These are phyloP conservation scores for Cordyceps cicadae DNA, from an alignment of 2,329 filamentous ascomycete species.

Conservation along the genomic window DNA sequence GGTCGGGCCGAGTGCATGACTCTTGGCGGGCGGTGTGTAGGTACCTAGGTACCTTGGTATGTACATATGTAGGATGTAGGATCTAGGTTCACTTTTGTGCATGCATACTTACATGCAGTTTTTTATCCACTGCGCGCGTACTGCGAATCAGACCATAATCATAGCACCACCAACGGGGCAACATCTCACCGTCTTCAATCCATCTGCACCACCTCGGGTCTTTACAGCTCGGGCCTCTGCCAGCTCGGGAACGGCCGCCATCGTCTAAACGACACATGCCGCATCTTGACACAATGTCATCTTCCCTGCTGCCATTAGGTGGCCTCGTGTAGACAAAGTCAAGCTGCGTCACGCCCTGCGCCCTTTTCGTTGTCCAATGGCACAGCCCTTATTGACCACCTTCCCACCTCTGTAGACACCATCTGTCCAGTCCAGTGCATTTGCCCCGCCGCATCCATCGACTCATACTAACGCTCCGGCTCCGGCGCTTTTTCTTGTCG, in stretches of 20 bases:
- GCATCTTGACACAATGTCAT: neutral
- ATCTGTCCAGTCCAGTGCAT: neutral
- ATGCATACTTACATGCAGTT: too few species aligned
- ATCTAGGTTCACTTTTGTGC: too few species aligned
- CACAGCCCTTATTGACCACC: constrained; percentile 1
- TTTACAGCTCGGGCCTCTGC: too few species aligned
- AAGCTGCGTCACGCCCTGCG: neutral
- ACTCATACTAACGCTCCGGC: constrained; percentile 6
- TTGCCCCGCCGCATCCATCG: constrained; percentile 4
- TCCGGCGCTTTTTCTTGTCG: neutral
- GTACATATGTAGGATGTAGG: too few species aligned
- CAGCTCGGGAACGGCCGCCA: neutral
- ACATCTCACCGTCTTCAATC: neutral
- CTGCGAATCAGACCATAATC: neutral
- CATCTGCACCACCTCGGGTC: neutral
- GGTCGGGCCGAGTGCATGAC: neutral
- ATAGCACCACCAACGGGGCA: neutral
- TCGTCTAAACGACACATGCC: neutral
- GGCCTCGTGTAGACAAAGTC: neutral
- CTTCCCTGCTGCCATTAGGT: neutral
- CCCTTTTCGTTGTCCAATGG: constrained; percentile 3
- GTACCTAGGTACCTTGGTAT: too few species aligned
- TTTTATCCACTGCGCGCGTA: neutral
- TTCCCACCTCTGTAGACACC: neutral
- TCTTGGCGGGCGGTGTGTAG: too few species aligned